Percentiles rank a stretch among this genome's conserved stretches.
Evolutionary conservation across 1,139 yeast genomes (phyloP).

Genomic region (Zygotorulaspora mrakii): DNA sequence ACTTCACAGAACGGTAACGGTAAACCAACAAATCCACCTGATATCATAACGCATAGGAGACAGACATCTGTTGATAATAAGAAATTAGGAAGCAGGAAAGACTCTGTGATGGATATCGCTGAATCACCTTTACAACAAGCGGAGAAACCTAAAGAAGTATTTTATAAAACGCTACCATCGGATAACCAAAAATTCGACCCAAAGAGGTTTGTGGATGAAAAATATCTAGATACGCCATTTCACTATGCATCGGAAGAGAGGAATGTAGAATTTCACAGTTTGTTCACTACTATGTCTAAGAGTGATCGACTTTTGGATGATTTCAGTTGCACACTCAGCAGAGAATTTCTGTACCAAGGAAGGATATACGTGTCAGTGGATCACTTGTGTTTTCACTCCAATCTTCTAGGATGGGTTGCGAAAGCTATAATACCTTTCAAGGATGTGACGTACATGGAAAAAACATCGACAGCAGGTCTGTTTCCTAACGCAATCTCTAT

Average conservation of each 20-base stretch:
- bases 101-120: slow-evolving; percentile 22
- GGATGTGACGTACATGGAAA: slow-evolving; percentile 72
- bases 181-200: slow-evolving; percentile 31
- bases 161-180: slow-evolving; percentile 6
- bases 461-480: slow-evolving; percentile 78
- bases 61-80: slow-evolving; percentile 17
- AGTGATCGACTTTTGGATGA: slow-evolving; percentile 77
- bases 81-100: slow-evolving; percentile 15
- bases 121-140: slow-evolving; percentile 31
- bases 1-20: slow-evolving; percentile 5
- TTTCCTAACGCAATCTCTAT: slow-evolving; percentile 86
- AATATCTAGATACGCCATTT: slow-evolving; percentile 42
- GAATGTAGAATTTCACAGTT: slow-evolving; percentile 72
- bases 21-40: slow-evolving; percentile 14
- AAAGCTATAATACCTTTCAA: slow-evolving; percentile 66
- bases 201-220: slow-evolving; percentile 42
- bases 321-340: slow-evolving; percentile 82
- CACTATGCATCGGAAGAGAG: slow-evolving; percentile 65
- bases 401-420: slow-evolving; percentile 89
- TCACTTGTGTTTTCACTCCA: slow-evolving; percentile 85
- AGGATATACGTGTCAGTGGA: slow-evolving; percentile 78
- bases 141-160: slow-evolving; percentile 25
- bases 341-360: slow-evolving; percentile 90
- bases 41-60: slow-evolving; percentile 26
- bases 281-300: slow-evolving; percentile 65